Evolutionary conservation across 768 basidiomycete species (phyloP).

Genomic region (Lyophyllum atratum): DNA sequence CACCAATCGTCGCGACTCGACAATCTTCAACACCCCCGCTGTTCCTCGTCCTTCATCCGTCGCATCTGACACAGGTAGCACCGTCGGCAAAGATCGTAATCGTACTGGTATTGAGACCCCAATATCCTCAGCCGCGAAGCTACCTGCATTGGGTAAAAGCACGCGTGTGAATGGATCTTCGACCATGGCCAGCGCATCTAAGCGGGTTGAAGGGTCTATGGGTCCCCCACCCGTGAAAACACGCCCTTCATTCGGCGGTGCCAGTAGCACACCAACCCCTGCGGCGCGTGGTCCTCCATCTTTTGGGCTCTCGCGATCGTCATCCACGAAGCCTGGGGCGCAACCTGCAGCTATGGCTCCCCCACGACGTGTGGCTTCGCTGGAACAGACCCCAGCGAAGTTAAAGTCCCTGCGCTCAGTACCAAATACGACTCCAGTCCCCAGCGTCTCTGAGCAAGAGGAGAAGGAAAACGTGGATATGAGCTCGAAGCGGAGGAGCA

Average conservation of each 20-base stretch:
- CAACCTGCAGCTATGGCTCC: slow-evolving; percentile 31
- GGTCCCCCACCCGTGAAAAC: slow-evolving; percentile 49
- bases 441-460: slow-evolving; percentile 44
- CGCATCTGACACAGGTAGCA: slow-evolving; percentile 51
- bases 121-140: slow-evolving; percentile 27
- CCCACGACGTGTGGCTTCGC: slow-evolving; percentile 35
- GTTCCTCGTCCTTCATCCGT: slow-evolving; percentile 56
- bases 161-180: slow-evolving; percentile 41
- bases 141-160: slow-evolving; percentile 51
- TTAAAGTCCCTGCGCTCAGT: slow-evolving; percentile 31
- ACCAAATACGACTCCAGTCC: slow-evolving; percentile 35
- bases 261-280: slow-evolving; percentile 41
- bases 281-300: slow-evolving; percentile 33
- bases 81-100: slow-evolving; percentile 36
- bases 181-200: slow-evolving; percentile 24
- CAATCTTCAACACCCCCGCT: slow-evolving; percentile 56
- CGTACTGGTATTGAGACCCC: slow-evolving; percentile 36
- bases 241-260: slow-evolving; percentile 33
- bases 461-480: slow-evolving; percentile 63
- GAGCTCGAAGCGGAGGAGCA: slow-evolving; percentile 28
- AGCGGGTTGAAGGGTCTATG: slow-evolving; percentile 44
- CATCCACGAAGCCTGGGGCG: slow-evolving; percentile 31
- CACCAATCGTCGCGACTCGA: slow-evolving; percentile 53
- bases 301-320: slow-evolving; percentile 36
- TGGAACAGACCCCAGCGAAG: slow-evolving; percentile 34